Evolutionary conservation across 1,139 yeast species (phyloP).

Genomic region (Lodderomyces oxycetoniae): DNA sequence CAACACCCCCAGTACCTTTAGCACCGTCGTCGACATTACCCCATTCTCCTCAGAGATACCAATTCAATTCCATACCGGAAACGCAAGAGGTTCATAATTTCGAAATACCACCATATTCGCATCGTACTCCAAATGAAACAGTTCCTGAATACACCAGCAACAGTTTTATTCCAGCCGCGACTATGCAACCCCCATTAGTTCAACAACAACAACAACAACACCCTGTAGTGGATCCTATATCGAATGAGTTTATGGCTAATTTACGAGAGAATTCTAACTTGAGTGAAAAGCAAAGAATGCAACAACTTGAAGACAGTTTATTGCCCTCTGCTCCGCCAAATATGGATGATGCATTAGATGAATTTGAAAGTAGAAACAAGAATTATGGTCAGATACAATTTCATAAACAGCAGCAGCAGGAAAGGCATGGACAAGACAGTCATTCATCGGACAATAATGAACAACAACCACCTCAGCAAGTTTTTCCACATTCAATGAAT

Average conservation of each 20-base stretch:
- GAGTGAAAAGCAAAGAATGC: constrained; percentile 53
- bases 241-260: constrained; percentile 5
- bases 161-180: background rate
- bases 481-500: constrained; percentile 1
- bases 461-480: constrained; percentile 1
- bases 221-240: background rate
- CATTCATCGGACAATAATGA: constrained; percentile 1
- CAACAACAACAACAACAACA: too few relatives aligned
- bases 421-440: constrained; percentile 3
- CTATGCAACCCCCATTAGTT: background rate
- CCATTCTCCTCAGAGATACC: constrained; percentile 4
- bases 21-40: constrained; percentile 3
- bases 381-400: background rate
- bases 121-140: constrained; percentile 8
- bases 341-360: constrained; percentile 19
- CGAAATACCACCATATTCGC: constrained; percentile 5
- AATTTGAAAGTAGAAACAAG: background rate
- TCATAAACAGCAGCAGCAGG: constrained; percentile 5
- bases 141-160: constrained; percentile 23
- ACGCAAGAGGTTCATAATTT: constrained; percentile 14
- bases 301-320: constrained; percentile 50
- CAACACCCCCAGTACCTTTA: background rate
- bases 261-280: constrained; percentile 17
- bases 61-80: constrained; percentile 16
- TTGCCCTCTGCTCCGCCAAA: constrained; percentile 59